Evolutionary conservation across 2,329 filamentous ascomycete species (phyloP).

Genomic region (Stromatinia cepivora): DNA sequence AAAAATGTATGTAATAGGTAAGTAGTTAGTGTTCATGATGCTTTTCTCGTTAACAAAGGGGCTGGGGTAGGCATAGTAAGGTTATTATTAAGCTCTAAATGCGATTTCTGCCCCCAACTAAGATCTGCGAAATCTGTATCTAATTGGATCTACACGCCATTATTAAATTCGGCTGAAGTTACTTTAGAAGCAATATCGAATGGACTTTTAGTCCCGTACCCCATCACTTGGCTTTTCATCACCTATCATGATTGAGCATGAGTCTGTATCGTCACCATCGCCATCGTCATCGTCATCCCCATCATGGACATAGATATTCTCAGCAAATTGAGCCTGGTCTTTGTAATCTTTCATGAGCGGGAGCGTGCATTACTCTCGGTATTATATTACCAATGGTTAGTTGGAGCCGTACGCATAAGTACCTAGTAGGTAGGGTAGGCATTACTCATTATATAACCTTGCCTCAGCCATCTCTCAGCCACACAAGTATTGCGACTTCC

Average conservation of each 20-base stretch:
- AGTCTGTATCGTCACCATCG: neutral
- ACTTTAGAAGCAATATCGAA: constrained; percentile 14
- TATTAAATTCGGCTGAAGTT: constrained; percentile 9
- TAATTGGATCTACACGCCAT: constrained; percentile 6
- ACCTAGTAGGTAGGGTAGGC: no score
- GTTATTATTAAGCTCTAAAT: neutral
- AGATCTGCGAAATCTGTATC: neutral
- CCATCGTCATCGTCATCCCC: neutral
- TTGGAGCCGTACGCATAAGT: neutral
- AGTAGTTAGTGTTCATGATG: neutral
- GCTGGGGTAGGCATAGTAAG: neutral
- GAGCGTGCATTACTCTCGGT: neutral
- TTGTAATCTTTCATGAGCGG: neutral
- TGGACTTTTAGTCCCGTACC: constrained; percentile 1
- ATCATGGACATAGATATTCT: neutral
- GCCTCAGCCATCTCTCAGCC: constrained; percentile 5
- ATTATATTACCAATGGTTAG: constrained; percentile 13
- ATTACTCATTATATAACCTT: neutral
- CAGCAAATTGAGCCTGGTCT: constrained; percentile 1
- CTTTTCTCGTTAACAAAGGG: constrained; percentile 14
- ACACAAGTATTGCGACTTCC: constrained; percentile 7
- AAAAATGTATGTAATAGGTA: neutral
- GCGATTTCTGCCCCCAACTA: constrained; percentile 4
- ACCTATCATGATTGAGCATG: neutral
- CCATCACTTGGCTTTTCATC: constrained; percentile 12